These are phyloP conservation scores for Akanthomyces uredinophilus DNA, from an alignment of 2,329 filamentous ascomycete genomes.

Conservation along the genomic window DNA sequence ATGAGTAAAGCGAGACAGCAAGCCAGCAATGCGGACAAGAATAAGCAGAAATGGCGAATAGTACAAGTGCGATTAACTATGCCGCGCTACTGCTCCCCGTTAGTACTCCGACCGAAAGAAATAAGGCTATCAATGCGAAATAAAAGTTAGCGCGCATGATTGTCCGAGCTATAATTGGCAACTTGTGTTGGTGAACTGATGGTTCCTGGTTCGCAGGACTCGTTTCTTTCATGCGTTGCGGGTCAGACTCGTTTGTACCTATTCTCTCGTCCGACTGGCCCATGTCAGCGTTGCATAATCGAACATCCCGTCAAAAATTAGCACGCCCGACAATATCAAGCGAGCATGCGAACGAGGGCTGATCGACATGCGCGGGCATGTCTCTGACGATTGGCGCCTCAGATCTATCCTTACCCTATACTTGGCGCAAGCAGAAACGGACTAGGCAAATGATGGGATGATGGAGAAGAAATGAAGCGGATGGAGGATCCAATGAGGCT, in stretches of 20 bases:
- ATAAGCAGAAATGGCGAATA: too few species aligned
- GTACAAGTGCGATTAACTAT: neutral
- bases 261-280: neutral
- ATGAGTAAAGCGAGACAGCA: too few species aligned
- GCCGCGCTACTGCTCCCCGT: neutral
- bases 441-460: neutral
- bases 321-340: neutral
- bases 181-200: too few species aligned
- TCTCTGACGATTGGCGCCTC: neutral
- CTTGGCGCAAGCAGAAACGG: neutral
- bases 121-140: neutral
- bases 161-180: neutral
- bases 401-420: neutral
- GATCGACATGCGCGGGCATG: neutral
- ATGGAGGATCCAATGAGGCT: neutral
- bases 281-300: neutral
- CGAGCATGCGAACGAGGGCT: neutral
- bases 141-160: neutral
- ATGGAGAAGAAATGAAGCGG: neutral
- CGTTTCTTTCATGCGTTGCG: neutral
- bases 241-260: neutral
- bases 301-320: neutral
- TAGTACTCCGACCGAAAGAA: neutral
- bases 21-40: too few species aligned
- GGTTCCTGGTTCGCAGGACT: neutral